Evolutionary conservation across 768 basidiomycete genomes (phyloP), one percentile per base, ranked within the genome.

Genomic region (Lactarius akahatsu): DNA sequence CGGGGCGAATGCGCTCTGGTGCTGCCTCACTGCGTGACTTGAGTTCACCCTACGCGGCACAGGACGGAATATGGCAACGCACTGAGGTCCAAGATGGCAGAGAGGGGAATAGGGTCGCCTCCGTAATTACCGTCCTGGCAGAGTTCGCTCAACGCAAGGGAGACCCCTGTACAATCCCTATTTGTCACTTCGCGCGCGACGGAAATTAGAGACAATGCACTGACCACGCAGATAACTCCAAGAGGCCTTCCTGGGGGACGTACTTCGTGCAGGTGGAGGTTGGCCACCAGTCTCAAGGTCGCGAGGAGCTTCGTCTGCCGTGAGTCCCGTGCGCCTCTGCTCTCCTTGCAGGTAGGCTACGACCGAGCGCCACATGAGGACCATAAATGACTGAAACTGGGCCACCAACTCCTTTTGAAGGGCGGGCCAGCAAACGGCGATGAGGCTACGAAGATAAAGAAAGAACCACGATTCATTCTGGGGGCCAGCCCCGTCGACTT

Each of bases 221-320:
- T 20, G 4, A 66, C 61, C 65, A 2, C 65, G 61, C 47, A 63
- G n/a, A 58, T 63, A 66, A n/a, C 50, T 54, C 65, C 65, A 66
- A 58, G 47, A 54, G 16, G n/a, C 50, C 9, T 45, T 66, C 57
- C 30, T 57, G 15, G 63, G 13, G 23, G 26, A 28, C 23, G 43
- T 28, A 43, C n/a, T 57, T 52, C 40, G 28, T 4, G 41, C 20
- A 43, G 50, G 38, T n/a, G 43, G 30, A 23, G 11, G 10, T 26
- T 52, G 50, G 4, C 23, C 9, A 20, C 10, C 8, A n/a, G 18
- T 10, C 2, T 23, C 59, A 2, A 7, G 16, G 40, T 40, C 26
- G 16, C 30, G 28, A 59, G 28, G 9, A 20, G 41, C 43, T 7
- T 20, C 59, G 16, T 23, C 8, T 5, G 2, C 20, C 32, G 15